Base-by-base conservation (phyloP, 495 filamentous ascomycete genomes). In the Penicillium atrosanguineum region DNA sequence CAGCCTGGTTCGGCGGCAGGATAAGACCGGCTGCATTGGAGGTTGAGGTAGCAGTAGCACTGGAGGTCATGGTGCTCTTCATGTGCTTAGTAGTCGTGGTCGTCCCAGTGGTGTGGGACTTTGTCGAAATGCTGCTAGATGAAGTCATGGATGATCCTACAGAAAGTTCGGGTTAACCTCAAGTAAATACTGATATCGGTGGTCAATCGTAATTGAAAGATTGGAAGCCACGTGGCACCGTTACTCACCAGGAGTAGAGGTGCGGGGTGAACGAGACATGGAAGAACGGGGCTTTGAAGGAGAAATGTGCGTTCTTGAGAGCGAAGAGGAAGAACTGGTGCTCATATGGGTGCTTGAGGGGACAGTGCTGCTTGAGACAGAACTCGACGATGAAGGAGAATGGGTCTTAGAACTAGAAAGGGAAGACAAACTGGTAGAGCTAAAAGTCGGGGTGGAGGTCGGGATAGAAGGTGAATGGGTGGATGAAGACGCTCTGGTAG, bases 1-100 rank as follows among this genome's bases (percentile, higher is more conserved):
- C 65, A 15, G 55, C 56, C 28, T 62, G 56, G 26, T 36, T 64
- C 28, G 55, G 66, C 75, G 29, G 80, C 36, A 60, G 44, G 19
- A 65, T 48, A 11, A 51, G 12, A 6, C 55, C 59, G 41, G 58
- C 64, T 11, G 61, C 59, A 25, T 64, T 64, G 1, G 64, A 50
- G 6, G 59, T 60, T 0, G 56, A 56, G 43, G 50, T 52, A 2
- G 56, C 46, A 14, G 55, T 49, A 15, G 52, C 56, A 19, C 55
- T 54, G 9, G 63, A 53, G 12, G 56, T 50, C 12, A 56, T 57
- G 6, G 42, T 46, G 20, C 55, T 57, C 46, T 55, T 54, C 0
- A 55, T 55, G 23, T 48, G 52, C 18, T 43, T 52, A 9, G 56
- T 60, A 19, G 55, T 53, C 0, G 61, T 60, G 12, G 58, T 52